A percentile compares a stretch with the other conserved stretches of the same genome.
Conservation (phyloP, 306 rosid genomes). For the Begonia loranthoides region DNA sequence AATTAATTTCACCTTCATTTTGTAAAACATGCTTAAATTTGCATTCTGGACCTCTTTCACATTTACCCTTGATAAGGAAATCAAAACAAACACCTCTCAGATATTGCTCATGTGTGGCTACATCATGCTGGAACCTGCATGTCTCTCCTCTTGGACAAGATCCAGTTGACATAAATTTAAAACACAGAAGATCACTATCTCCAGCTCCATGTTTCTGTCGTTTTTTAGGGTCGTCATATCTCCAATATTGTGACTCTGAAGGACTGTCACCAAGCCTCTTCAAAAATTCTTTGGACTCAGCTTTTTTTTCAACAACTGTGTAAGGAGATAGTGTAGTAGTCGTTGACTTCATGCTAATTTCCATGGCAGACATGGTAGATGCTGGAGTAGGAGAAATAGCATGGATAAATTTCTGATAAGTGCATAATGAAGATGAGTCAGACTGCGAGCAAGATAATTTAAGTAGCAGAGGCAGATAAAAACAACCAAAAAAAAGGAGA, state of each 20-base stretch:
- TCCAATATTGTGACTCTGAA: conserved; percentile 85
- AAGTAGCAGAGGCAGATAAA: not conserved
- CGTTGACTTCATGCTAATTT: conserved; percentile 52
- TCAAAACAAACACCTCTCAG: conserved; percentile 91
- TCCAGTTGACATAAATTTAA: conserved; percentile 75
- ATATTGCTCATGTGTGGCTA: conserved; percentile 59
- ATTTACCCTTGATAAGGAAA: conserved; percentile 76
- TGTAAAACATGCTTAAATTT: conserved; percentile 67
- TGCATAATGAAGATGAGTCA: conserved; percentile 11
- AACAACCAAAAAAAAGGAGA: conserved; percentile 6
- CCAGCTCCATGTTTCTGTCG: conserved; percentile 58
- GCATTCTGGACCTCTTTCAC: conserved; percentile 88
- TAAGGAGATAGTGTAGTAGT: conserved; percentile 75
- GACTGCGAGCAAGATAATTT: no score
- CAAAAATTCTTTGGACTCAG: conserved; percentile 27
- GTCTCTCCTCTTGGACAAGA: conserved; percentile 80
- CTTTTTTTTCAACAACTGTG: conserved; percentile 20
- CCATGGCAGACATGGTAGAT: conserved; percentile 66
- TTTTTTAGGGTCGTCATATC: conserved; percentile 82
- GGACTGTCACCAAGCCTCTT: conserved; percentile 46
- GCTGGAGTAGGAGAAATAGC: conserved; percentile 94
- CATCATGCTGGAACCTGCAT: conserved; percentile 74
- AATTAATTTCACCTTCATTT: conserved; percentile 40
- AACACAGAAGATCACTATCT: conserved; percentile 56
- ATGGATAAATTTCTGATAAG: conserved; percentile 86